These are phyloP conservation scores for Sclerotinia subarctica DNA, from an alignment of 2,329 filamentous ascomycete genomes.

Conservation along the genomic window DNA sequence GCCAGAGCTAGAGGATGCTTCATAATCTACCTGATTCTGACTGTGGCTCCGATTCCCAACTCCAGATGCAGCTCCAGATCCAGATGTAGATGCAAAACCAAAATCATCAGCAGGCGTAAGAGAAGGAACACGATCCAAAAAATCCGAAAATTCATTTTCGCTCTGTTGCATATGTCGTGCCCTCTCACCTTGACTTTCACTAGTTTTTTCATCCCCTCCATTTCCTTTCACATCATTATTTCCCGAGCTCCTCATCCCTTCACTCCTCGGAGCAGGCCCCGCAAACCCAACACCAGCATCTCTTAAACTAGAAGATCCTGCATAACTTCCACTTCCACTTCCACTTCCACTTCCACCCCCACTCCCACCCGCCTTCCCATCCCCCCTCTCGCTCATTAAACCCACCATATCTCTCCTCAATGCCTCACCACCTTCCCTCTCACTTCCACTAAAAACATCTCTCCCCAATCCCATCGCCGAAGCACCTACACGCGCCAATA, in stretches of 20 bases:
- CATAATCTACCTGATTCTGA: not conserved
- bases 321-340: conserved; percentile 22
- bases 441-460: conserved; percentile 34
- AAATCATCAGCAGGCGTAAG: not conserved
- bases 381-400: conserved; percentile 33
- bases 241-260: not conserved
- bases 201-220: not conserved
- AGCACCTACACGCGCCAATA: conserved; percentile 34
- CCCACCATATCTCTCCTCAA: conserved; percentile 26
- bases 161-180: conserved; percentile 30
- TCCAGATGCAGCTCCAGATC: not conserved
- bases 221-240: not conserved
- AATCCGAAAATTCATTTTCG: conserved; percentile 36
- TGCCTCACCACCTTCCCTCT: conserved; percentile 20
- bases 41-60: not conserved
- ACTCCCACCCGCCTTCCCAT: conserved; percentile 23
- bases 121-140: conserved; percentile 30
- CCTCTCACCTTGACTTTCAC: conserved; percentile 28
- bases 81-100: not conserved
- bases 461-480: conserved; percentile 41
- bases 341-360: conserved; percentile 22
- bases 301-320: conserved; percentile 30
- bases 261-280: not conserved
- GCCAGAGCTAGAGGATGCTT: not conserved
- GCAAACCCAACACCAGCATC: conserved; percentile 19